These are phyloP conservation scores for Chloroidium sp. DNA, from an alignment of 163 green algal species.

Conservation along the genomic window DNA sequence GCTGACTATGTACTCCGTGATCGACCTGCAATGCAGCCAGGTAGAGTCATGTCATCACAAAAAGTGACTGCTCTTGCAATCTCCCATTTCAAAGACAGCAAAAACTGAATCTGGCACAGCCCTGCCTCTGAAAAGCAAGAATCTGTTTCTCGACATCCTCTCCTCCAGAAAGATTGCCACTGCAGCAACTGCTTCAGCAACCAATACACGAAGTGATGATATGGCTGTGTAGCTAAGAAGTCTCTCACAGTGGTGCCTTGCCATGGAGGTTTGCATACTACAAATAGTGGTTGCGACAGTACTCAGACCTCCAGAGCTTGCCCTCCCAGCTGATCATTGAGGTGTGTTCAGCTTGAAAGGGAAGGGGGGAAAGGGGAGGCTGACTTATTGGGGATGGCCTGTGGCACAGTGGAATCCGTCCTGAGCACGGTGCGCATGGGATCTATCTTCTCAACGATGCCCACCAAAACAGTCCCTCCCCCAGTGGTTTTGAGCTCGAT, in stretches of 20 bases:
- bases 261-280: not conserved
- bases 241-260: not conserved
- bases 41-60: too few species aligned
- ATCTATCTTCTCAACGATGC: constrained; percentile 26
- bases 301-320: not conserved
- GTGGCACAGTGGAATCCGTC: constrained; percentile 24
- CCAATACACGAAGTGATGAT: too few species aligned
- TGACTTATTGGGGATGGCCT: constrained; percentile 30
- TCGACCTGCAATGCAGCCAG: not conserved
- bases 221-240: not conserved
- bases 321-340: constrained; percentile 1
- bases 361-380: not conserved
- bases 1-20: constrained; percentile 28
- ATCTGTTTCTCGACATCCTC: too few species aligned
- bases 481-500: constrained; percentile 25
- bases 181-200: too few species aligned
- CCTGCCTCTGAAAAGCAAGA: too few species aligned
- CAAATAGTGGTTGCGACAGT: not conserved
- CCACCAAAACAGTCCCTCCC: constrained; percentile 17
- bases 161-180: too few species aligned
- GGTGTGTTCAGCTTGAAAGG: constrained; percentile 1
- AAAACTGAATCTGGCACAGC: too few species aligned
- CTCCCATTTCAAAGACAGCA: too few species aligned
- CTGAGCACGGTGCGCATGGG: constrained; percentile 33
- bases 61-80: too few species aligned